These are phyloP conservation scores for Aureobasidium sp. DNA, from an alignment of 2,329 filamentous ascomycete species.

Conservation along the genomic window DNA sequence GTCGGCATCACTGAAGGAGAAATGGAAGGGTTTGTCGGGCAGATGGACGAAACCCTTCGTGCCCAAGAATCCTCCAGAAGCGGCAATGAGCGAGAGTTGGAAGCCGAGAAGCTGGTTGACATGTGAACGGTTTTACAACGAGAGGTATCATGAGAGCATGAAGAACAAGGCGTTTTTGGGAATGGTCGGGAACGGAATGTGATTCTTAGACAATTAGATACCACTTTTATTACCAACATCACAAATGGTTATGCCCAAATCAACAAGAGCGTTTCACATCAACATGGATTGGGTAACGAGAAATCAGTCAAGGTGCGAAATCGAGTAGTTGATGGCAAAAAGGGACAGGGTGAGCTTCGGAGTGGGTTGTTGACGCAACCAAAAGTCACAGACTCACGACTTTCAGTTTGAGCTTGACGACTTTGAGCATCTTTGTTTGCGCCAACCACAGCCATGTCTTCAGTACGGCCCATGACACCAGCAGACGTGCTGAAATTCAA, in stretches of 20 bases:
- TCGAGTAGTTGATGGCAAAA: not conserved
- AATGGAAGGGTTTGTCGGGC: constrained; percentile 17
- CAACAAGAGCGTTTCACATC: not conserved
- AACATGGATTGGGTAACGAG: too few species aligned
- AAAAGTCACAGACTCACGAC: not conserved
- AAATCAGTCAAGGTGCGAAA: too few species aligned
- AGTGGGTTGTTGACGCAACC: not conserved
- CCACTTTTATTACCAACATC: not conserved
- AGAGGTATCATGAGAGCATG: not conserved
- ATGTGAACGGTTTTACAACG: not conserved
- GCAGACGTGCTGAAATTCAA: constrained; percentile 84
- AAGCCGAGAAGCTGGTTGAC: constrained; percentile 4
- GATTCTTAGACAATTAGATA: constrained; percentile 14
- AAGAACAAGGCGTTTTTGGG: not conserved
- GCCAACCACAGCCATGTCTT: constrained; percentile 55
- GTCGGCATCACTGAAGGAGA: constrained; percentile 17
- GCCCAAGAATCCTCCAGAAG: not conserved
- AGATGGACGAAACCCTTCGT: constrained; percentile 18
- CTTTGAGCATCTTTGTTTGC: not conserved
- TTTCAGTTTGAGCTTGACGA: not conserved
- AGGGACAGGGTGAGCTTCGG: not conserved
- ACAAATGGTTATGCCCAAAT: not conserved
- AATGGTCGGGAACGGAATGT: not conserved
- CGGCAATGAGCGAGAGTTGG: not conserved
- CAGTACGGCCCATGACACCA: constrained; percentile 77